Conservation (phyloP, 352 stramenopile genomes). For the Globisporangium polare region DNA sequence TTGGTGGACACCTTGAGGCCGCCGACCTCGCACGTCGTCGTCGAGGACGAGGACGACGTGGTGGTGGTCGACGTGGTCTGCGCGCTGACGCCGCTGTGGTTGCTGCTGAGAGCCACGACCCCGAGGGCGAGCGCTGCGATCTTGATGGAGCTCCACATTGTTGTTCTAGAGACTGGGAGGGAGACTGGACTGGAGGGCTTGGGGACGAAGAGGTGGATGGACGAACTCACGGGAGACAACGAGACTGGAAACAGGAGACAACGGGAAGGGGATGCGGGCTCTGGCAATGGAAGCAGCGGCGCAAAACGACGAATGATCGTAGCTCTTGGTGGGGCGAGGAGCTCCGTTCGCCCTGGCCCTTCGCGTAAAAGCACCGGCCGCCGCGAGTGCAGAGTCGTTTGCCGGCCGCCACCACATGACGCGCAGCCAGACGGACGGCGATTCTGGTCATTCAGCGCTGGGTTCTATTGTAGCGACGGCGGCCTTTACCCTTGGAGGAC, state of each 20-base stretch:
- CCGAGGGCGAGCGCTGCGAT: not conserved
- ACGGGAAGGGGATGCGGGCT: not conserved
- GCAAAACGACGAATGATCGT: conserved; percentile 19
- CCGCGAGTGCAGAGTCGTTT: conserved; percentile 1
- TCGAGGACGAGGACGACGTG: conserved; percentile 1
- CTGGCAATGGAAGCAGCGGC: conserved; percentile 3
- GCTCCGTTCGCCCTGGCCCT: not conserved
- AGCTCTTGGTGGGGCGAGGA: not conserved
- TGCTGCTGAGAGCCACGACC: conserved; percentile 1
- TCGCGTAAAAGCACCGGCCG: not conserved
- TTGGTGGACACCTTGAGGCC: conserved; percentile 15
- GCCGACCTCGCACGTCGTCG: conserved; percentile 16
- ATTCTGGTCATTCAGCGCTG: not conserved
- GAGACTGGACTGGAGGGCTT: not conserved
- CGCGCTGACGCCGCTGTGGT: not conserved
- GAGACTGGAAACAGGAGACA: not conserved
- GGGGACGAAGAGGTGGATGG: not conserved
- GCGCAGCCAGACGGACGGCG: conserved; percentile 3
- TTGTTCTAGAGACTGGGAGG: not conserved
- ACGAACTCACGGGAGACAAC: conserved; percentile 5
- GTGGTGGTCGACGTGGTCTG: conserved; percentile 12
- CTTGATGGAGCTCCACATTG: conserved; percentile 18
- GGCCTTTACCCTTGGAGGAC: not conserved
- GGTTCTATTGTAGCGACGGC: not conserved
- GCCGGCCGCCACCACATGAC: conserved; percentile 1